A percentile compares a stretch with the other conserved stretches of the same genome.
These are phyloP conservation scores for Trichoderma simmonsii DNA, from an alignment of 2,329 filamentous ascomycete genomes.

Conservation along the genomic window DNA sequence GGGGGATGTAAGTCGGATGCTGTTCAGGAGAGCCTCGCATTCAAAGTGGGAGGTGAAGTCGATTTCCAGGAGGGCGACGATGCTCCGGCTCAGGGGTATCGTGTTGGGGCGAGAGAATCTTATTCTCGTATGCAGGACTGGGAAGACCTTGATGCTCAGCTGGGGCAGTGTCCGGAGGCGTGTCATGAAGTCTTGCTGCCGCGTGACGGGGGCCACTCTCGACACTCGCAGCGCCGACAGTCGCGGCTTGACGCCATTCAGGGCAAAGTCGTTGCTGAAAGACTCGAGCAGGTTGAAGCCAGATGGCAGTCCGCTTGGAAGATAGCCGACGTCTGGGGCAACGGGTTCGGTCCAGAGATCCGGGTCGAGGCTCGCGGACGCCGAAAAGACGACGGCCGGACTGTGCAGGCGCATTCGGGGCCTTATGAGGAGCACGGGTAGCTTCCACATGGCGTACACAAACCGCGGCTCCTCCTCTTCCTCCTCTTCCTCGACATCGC, in stretches of 20 bases:
- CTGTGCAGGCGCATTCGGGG: constrained; percentile 64
- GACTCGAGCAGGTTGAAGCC: constrained; percentile 76
- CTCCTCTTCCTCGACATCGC: constrained; percentile 25
- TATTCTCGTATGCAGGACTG: constrained; percentile 69
- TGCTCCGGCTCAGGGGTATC: constrained; percentile 54
- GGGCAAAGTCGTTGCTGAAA: constrained; percentile 62
- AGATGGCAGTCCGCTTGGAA: constrained; percentile 65
- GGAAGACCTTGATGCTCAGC: constrained; percentile 61
- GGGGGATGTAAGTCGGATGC: constrained; percentile 54
- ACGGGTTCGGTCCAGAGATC: constrained; percentile 32
- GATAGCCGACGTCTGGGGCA: constrained; percentile 54
- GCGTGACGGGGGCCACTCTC: constrained; percentile 66
- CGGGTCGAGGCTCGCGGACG: constrained; percentile 58
- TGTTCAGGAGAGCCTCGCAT: constrained; percentile 61
- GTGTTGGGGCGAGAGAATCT: constrained; percentile 65
- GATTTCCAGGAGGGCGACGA: constrained; percentile 69
- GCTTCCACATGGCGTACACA: constrained; percentile 58
- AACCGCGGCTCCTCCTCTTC: constrained; percentile 32
- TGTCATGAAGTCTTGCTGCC: constrained; percentile 57
- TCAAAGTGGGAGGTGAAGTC: constrained; percentile 70
- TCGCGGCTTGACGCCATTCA: constrained; percentile 60
- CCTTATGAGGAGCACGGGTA: constrained; percentile 55
- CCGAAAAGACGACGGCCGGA: constrained; percentile 63
- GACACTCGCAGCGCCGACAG: constrained; percentile 73
- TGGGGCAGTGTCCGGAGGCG: constrained; percentile 63